phyloP scores from a whole-genome alignment of 305 asterid genomes.

The Fraxinus latifolia region DNA sequence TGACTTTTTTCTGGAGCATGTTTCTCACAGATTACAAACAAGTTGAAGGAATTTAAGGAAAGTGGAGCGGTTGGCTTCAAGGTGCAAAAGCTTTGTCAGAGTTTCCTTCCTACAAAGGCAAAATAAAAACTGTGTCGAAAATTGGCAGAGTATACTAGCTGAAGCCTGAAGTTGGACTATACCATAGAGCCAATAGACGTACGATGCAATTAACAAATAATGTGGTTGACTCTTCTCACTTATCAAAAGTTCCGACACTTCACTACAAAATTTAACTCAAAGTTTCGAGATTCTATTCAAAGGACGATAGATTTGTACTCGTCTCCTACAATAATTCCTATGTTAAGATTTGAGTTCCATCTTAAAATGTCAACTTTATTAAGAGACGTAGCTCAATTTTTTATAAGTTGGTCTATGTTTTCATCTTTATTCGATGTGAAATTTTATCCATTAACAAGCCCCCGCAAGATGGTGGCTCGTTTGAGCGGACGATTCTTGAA shows the following conservation, averaged over 20 bases:
- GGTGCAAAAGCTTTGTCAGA: not conserved
- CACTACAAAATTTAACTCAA: not conserved
- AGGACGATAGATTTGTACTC: not conserved
- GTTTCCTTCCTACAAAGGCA: not conserved
- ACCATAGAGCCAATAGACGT: not conserved
- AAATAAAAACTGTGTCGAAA: not conserved
- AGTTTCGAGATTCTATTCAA: not conserved
- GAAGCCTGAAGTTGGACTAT: too few species aligned
- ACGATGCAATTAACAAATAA: not conserved
- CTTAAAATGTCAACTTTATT: too few species aligned
- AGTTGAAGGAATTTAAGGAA: not conserved
- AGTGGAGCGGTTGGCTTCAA: not conserved
- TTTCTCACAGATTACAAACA: not conserved
- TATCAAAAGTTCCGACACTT: not conserved
- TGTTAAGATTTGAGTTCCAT: too few species aligned
- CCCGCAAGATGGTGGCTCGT: too few species aligned
- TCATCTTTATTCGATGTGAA: too few species aligned
- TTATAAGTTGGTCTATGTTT: too few species aligned
- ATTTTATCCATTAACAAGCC: too few species aligned
- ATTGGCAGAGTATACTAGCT: not conserved
- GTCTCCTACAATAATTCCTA: too few species aligned
- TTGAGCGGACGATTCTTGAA: too few species aligned
- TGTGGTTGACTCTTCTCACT: not conserved
- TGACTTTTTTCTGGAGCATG: not conserved
- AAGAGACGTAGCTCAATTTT: too few species aligned